A percentile compares a stretch with the other conserved stretches of the same genome.
These are phyloP conservation scores for Parastagonospora nodorum DNA, from an alignment of 2,329 filamentous ascomycete species.

Conservation along the genomic window DNA sequence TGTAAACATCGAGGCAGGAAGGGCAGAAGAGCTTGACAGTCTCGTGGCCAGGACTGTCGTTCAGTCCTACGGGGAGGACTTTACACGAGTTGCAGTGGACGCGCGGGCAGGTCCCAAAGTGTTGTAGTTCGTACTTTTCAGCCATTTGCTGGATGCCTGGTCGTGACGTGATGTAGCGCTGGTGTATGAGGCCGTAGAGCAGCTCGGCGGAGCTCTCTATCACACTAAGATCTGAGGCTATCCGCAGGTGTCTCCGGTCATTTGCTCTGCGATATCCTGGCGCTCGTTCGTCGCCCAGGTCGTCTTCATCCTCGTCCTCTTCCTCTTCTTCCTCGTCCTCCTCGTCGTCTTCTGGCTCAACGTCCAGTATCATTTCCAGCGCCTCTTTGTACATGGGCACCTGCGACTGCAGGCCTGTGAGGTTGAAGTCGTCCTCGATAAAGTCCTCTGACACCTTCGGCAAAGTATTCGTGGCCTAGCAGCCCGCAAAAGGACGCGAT, in stretches of 20 bases:
- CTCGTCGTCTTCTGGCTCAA: conserved; percentile 92
- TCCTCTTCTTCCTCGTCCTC: conserved; percentile 78
- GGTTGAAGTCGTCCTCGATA: conserved; percentile 99
- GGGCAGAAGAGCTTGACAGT: conserved; percentile 99
- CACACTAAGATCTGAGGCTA: conserved; percentile 90
- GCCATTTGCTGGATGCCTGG: conserved; percentile 99
- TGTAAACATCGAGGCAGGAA: conserved; percentile 94
- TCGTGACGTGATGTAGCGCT: conserved; percentile 95
- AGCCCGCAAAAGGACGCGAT: conserved; percentile 96
- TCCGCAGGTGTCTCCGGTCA: conserved; percentile 75
- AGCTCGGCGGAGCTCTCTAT: conserved; percentile 98
- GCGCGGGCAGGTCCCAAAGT: conserved; percentile 95
- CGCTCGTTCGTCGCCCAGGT: conserved; percentile 61
- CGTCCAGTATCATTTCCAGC: conserved; percentile 98
- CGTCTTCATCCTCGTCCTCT: conserved; percentile 59
- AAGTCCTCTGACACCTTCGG: conserved; percentile 99
- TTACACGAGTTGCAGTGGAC: conserved; percentile 89
- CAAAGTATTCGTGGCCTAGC: conserved; percentile 97
- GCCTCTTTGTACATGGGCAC: conserved; percentile 99
- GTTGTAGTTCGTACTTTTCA: conserved; percentile 96
- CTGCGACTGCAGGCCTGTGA: conserved; percentile 92
- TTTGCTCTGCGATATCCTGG: conserved; percentile 53
- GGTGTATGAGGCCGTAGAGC: conserved; percentile 96
- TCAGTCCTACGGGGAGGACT: conserved; percentile 89
- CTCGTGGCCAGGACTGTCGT: conserved; percentile 93